phyloP scores from a whole-genome alignment of 352 stramenopile species.

The Phytopythium boreale region DNA sequence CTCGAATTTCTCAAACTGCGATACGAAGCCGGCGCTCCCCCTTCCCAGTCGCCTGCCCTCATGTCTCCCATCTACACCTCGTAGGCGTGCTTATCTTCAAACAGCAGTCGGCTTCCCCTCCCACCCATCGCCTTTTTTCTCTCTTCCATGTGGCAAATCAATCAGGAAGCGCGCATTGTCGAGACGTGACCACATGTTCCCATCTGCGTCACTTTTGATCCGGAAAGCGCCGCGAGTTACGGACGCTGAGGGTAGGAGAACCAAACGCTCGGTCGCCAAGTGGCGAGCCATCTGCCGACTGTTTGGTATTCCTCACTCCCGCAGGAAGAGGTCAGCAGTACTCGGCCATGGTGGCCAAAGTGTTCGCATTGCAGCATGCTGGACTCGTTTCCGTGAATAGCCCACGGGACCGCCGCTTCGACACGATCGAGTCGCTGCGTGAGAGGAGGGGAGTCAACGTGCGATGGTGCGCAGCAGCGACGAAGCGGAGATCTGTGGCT shows the following conservation, averaged over 20 bases:
- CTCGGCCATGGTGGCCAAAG: too few relatives aligned
- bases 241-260: not conserved
- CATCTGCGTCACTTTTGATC: not conserved
- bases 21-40: not conserved
- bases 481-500: too few relatives aligned
- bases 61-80: too few relatives aligned
- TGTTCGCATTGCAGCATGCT: too few relatives aligned
- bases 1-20: not conserved
- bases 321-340: too few relatives aligned
- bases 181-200: not conserved
- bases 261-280: not conserved
- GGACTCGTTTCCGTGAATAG: too few relatives aligned
- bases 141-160: not conserved
- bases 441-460: not conserved
- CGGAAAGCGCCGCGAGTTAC: not conserved
- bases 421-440: not conserved
- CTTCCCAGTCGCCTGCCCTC: not conserved
- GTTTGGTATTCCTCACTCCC: too few relatives aligned
- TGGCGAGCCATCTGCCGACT: not conserved
- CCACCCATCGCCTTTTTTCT: not conserved
- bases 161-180: constrained; percentile 2
- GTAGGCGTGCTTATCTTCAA: not conserved
- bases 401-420: not conserved
- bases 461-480: not conserved
- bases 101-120: not conserved